phyloP scores from a whole-genome alignment of 495 filamentous ascomycete genomes.

The Parathielavia hyrcaniae region DNA sequence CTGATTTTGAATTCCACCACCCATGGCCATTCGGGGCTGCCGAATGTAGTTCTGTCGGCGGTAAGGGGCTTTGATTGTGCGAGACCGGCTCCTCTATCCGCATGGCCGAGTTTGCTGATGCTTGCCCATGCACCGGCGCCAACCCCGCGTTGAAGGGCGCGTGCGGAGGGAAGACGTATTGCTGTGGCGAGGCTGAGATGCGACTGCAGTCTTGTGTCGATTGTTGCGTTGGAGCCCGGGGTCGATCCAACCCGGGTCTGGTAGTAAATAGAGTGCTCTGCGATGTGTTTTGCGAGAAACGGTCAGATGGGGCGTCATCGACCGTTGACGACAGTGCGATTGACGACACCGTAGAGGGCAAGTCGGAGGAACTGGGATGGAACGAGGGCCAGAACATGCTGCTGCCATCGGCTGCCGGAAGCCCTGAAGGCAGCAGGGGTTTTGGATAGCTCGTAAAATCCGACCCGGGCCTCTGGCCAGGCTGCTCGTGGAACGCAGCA shows the following conservation, averaged over 20 bases:
- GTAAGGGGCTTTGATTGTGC: constrained; percentile 7
- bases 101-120: constrained; percentile 19
- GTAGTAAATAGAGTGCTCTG: constrained; percentile 26
- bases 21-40: constrained; percentile 10
- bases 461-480: not conserved
- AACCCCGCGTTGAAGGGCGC: constrained; percentile 9
- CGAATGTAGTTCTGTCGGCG: constrained; percentile 10
- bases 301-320: constrained; percentile 20
- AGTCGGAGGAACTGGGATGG: constrained; percentile 16
- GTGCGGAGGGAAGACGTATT: constrained; percentile 22
- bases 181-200: constrained; percentile 8
- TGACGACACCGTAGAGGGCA: constrained; percentile 25
- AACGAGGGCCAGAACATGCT: constrained; percentile 26
- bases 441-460: constrained; percentile 19
- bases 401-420: constrained; percentile 19
- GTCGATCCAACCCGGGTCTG: constrained; percentile 9
- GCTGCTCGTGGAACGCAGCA: constrained; percentile 14
- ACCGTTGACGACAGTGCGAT: constrained; percentile 23
- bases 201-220: constrained; percentile 8
- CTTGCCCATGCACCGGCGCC: constrained; percentile 5
- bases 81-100: constrained; percentile 24
- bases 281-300: constrained; percentile 27
- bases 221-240: constrained; percentile 8
- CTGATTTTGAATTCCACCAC: constrained; percentile 25
- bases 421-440: constrained; percentile 2